Evolutionary conservation across 2,329 filamentous ascomycete genomes (phyloP).

Genomic region (Exophiala sideris): DNA sequence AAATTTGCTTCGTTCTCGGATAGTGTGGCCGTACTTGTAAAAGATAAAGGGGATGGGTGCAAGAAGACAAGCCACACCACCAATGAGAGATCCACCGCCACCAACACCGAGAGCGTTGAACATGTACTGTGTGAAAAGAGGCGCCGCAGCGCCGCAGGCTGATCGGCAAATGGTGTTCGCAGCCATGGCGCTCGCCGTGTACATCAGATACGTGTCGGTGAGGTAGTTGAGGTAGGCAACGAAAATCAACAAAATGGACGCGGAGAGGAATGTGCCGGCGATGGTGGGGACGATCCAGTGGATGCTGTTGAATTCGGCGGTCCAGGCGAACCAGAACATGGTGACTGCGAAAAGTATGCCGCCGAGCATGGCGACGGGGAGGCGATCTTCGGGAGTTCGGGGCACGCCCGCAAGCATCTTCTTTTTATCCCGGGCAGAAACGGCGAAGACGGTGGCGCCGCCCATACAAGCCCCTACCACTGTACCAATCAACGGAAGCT

Average conservation of each 20-base stretch:
- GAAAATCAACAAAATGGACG: constrained; percentile 42
- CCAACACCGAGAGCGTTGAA: constrained; percentile 46
- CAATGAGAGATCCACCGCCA: constrained; percentile 47
- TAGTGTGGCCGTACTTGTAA: constrained; percentile 41
- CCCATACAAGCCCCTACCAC: constrained; percentile 49
- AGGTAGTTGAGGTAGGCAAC: constrained; percentile 42
- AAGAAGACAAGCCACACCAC: constrained; percentile 44
- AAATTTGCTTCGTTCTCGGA: constrained; percentile 48
- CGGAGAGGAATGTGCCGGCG: constrained; percentile 43
- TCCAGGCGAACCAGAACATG: constrained; percentile 62
- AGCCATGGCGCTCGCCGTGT: constrained; percentile 42
- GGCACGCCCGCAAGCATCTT: constrained; percentile 19
- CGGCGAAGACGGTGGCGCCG: constrained; percentile 29
- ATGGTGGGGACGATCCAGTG: constrained; percentile 49
- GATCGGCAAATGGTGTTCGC: constrained; percentile 48
- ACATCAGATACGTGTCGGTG: constrained; percentile 44
- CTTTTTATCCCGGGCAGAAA: constrained; percentile 16
- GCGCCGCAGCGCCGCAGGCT: constrained; percentile 46
- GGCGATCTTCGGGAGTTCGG: constrained; percentile 38
- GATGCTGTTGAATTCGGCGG: constrained; percentile 44
- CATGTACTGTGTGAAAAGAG: constrained; percentile 47
- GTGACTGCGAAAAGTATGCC: constrained; percentile 54
- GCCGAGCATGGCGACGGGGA: constrained; percentile 50
- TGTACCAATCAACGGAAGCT: constrained; percentile 51
- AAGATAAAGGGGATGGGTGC: constrained; percentile 46